Conservation (phyloP, 805 yeast genomes). For the Priceomyces fermenticarens region DNA sequence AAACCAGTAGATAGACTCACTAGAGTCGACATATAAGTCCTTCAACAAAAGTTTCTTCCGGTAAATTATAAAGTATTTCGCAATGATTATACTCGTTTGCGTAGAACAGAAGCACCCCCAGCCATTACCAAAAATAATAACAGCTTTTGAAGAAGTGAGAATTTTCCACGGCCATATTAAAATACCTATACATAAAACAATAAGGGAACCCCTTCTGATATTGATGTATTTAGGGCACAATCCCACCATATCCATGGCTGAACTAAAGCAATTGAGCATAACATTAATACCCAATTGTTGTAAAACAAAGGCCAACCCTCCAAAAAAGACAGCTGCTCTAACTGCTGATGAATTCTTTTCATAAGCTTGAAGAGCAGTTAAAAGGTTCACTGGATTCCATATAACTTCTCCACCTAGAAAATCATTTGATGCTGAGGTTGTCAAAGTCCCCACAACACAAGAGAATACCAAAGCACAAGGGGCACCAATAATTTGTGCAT, state of each 20-base stretch:
- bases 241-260: constrained; percentile 72
- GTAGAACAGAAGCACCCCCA: constrained; percentile 80
- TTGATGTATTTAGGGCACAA: constrained; percentile 59
- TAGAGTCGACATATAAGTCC: constrained; percentile 8
- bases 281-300: constrained; percentile 80
- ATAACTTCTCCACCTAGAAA: constrained; percentile 9
- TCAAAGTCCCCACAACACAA: constrained; percentile 10
- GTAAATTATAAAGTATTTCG: constrained; percentile 51
- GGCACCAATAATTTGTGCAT: constrained; percentile 11
- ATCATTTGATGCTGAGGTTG: constrained; percentile 11
- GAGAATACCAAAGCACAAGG: constrained; percentile 9
- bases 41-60: constrained; percentile 13
- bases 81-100: constrained; percentile 71
- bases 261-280: constrained; percentile 67
- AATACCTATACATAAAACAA: constrained; percentile 70
- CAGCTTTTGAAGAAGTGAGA: constrained; percentile 63
- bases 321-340: constrained; percentile 77
- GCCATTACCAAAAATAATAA: constrained; percentile 77
- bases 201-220: constrained; percentile 77
- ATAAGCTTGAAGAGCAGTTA: constrained; percentile 4
- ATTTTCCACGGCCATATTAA: constrained; percentile 84
- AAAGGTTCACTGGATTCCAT: constrained; percentile 12
- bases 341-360: constrained; percentile 53
- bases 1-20: constrained; percentile 13
- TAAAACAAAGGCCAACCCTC: constrained; percentile 65